Evolutionary conservation across 345 rosid genomes (phyloP).

Genomic region (Lumnitzera racemosa): DNA sequence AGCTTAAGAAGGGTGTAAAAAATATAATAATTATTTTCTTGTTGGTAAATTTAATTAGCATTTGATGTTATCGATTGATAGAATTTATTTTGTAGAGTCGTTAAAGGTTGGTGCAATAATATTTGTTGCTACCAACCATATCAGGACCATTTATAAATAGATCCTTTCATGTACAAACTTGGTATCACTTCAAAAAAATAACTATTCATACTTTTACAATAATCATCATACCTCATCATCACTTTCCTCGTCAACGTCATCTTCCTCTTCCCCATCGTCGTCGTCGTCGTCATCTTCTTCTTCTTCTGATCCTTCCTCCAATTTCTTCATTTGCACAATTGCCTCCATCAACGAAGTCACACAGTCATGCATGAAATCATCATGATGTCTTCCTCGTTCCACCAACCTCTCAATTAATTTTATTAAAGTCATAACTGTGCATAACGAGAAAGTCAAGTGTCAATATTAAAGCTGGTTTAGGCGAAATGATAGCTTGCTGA

Average conservation of each 20-base stretch:
- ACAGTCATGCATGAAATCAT: conserved; percentile 38
- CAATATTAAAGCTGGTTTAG: neutral
- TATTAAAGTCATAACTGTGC: conserved; percentile 52
- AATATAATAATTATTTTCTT: no score
- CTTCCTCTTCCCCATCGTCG: conserved; percentile 40
- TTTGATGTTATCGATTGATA: no score
- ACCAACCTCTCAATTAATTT: conserved; percentile 56
- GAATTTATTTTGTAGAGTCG: no score
- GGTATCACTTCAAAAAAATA: no score
- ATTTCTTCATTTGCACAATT: conserved; percentile 42
- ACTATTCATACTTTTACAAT: no score
- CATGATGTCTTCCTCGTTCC: conserved; percentile 30
- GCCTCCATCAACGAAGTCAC: conserved; percentile 54
- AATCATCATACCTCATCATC: conserved; percentile 15
- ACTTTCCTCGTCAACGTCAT: conserved; percentile 28
- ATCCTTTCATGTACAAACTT: no score
- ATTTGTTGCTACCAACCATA: no score
- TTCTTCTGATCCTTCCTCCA: conserved; percentile 43
- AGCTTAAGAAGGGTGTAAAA: no score
- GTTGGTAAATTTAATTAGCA: no score
- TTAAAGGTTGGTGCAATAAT: no score
- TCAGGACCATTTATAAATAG: no score
- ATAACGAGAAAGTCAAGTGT: conserved; percentile 8
- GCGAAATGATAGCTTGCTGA: neutral
- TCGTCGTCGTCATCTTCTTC: conserved; percentile 46